Evolutionary conservation across 176 grass and related monocot genomes (phyloP).

Genomic region (Phoenix roebelenii): DNA sequence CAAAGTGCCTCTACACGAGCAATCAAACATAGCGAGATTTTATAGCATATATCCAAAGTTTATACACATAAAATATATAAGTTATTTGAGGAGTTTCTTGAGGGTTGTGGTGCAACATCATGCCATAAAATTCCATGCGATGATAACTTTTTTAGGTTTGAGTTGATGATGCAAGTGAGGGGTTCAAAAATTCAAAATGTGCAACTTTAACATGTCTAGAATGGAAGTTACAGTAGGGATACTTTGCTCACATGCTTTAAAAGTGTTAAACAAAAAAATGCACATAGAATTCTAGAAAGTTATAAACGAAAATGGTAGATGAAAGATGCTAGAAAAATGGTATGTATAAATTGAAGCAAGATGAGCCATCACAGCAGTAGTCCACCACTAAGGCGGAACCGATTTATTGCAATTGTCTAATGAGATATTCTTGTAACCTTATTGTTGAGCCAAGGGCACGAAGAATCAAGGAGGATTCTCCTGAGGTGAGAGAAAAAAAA

Average conservation of each 20-base stretch:
- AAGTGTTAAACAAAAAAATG: conserved; percentile 57
- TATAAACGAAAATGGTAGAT: conserved; percentile 72
- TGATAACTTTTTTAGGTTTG: conserved; percentile 38
- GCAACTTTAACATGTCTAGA: conserved; percentile 29
- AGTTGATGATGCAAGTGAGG: conserved; percentile 68
- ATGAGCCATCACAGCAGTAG: conserved; percentile 42
- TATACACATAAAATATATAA: conserved; percentile 84
- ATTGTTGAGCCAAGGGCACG: conserved; percentile 51
- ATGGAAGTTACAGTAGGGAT: conserved; percentile 57
- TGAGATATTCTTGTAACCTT: conserved; percentile 66
- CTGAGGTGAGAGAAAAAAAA: conserved; percentile 45
- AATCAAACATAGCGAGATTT: conserved; percentile 68
- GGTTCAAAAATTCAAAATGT: conserved; percentile 53
- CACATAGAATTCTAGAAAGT: conserved; percentile 41
- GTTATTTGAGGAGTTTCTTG: conserved; percentile 65
- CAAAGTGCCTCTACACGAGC: conserved; percentile 47
- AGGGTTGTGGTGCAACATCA: conserved; percentile 45
- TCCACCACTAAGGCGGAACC: conserved; percentile 55
- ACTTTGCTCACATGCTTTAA: conserved; percentile 63
- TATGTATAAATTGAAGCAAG: conserved; percentile 47
- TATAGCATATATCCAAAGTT: conserved; percentile 56
- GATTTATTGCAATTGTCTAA: conserved; percentile 54
- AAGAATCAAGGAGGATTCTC: conserved; percentile 43
- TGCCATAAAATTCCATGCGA: conserved; percentile 42
- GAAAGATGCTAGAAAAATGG: conserved; percentile 62